A percentile compares a stretch with the other conserved stretches of the same genome.
Conservation (phyloP, 495 filamentous ascomycete species). For the Evernia prunastri region DNA sequence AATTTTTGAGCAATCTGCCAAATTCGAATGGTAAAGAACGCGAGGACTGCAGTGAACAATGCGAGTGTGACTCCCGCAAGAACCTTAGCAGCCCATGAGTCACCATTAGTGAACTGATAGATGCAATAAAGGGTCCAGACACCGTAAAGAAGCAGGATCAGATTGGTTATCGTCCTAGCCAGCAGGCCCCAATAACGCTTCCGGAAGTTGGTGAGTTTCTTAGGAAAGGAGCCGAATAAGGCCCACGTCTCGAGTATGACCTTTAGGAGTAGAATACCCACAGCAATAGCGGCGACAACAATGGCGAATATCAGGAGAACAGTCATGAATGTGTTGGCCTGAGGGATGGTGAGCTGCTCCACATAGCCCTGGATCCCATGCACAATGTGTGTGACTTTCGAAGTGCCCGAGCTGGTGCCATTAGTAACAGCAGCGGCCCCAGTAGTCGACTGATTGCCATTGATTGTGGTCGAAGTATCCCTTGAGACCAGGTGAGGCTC, state of each 20-base stretch:
- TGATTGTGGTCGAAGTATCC: conserved; percentile 46
- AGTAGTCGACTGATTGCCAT: conserved; percentile 37
- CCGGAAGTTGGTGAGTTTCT: conserved; percentile 74
- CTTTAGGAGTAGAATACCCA: conserved; percentile 85
- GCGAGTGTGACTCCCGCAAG: conserved; percentile 77
- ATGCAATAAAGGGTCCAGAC: conserved; percentile 95
- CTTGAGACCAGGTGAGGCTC: conserved; percentile 46
- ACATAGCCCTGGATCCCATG: conserved; percentile 68
- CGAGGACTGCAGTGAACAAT: conserved; percentile 71
- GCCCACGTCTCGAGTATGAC: conserved; percentile 90
- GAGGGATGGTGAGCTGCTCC: conserved; percentile 73
- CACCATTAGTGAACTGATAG: conserved; percentile 87
- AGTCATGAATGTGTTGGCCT: conserved; percentile 94
- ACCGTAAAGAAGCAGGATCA: conserved; percentile 90
- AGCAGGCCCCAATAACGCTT: conserved; percentile 94
- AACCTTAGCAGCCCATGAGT: conserved; percentile 89
- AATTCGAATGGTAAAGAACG: conserved; percentile 77
- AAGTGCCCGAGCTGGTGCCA: conserved; percentile 23
- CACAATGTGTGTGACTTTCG: conserved; percentile 46
- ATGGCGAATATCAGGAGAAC: conserved; percentile 84
- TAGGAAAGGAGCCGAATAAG: conserved; percentile 79
- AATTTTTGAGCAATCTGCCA: conserved; percentile 66
- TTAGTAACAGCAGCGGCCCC: conserved; percentile 29
- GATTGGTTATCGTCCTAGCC: conserved; percentile 77
- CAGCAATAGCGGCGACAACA: conserved; percentile 73